Evolutionary conservation across 306 rosid species (phyloP), one percentile per base, ranked within the genome.

Genomic region (Vachellia pachyceras): DNA sequence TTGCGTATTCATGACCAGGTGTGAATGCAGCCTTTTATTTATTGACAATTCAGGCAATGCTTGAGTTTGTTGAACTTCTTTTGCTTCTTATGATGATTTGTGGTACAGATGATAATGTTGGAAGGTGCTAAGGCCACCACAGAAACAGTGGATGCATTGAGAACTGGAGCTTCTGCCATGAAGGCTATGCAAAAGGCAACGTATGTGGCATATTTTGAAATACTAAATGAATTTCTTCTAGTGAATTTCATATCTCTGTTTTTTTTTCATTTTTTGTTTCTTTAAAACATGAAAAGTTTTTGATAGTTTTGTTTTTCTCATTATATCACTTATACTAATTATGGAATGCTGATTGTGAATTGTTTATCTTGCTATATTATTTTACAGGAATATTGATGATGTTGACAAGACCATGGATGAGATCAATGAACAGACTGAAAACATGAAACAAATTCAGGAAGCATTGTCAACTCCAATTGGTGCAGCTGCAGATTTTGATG

Each of bases 81-180:
- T 76, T 82, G 75, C 69, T 69, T n/a, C n/a, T n/a, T n/a, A n/a
- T n/a, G n/a, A 10, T 76, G 67, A 68, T 66, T 73, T 52, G 3
- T 84, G 25, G 82, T 65, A 77, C 87, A 95, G 99, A 95, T 95
- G 98, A 95, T 95, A 90, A 50, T 95, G 97, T 79, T 95, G 73
- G 99, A 95, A 90, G 98, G 99, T 74, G 98, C 99, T 76, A 95
- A 95, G 83, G 99, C 99, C 79, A 95, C 99, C 67, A 95, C 99
- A 1, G 99, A 95, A 90, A 95, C 98, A 18, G 99, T 95, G 35
- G 99, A 95, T 82, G 99, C 98, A 3, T 90, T 95, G 85, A 88
- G 99, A 89, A 86, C 91, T 25, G 99, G 99, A 71, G 99, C 99
- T 39, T 58, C 98, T 81, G 89, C 99, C 29, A 95, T 95, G 99